Base-by-base conservation (phyloP, 1,139 yeast species). In the Torulaspora pretoriensis region DNA sequence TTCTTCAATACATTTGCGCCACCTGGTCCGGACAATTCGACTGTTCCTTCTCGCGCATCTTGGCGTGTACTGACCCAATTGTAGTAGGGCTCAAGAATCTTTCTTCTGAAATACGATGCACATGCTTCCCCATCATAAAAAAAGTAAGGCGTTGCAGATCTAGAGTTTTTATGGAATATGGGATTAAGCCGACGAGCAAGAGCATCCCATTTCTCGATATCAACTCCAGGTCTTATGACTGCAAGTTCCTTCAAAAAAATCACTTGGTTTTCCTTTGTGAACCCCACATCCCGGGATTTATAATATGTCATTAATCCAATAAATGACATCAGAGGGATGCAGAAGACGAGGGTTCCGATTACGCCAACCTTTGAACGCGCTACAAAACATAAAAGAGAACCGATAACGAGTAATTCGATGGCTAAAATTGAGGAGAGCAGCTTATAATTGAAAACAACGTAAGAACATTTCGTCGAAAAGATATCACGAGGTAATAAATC, bases 81-180 rank as follows among this genome's bases (percentile, higher is more conserved):
- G 12, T 16, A 16, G 32, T 26, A 42, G 17, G 46, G 46, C 14
- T 9, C 13, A 26, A 42, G 27, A 36, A 31, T 42, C 28, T 29
- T 23, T 14, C 36, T 42, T 12, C 17, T 37, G 23, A 45, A 45
- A 12, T 9, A 42, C 2, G 43, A 42, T n/a, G 28, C 10, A 23
- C 48, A 45, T n/a, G 36, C 40, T 14, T 31, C 36, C 19, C 48
- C 48, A 27, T 41, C 45, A 30, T 42, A 42, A 28, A 45, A 45
- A 13, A 41, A 45, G 19, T 45, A 36, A 13, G 48, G 48, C 28
- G 48, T 30, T 19, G 36, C 38, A 12, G 24, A 42, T 24, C 26
- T 22, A 38, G 32, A 34, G 27, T 42, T 37, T 13, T 27, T 12
- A 23, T 41, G 38, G 31, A 45, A 42, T 22, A 42, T 27, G 13